These are phyloP conservation scores for Closterium sp. DNA, from an alignment of 139 green algal genomes.

Conservation along the genomic window DNA sequence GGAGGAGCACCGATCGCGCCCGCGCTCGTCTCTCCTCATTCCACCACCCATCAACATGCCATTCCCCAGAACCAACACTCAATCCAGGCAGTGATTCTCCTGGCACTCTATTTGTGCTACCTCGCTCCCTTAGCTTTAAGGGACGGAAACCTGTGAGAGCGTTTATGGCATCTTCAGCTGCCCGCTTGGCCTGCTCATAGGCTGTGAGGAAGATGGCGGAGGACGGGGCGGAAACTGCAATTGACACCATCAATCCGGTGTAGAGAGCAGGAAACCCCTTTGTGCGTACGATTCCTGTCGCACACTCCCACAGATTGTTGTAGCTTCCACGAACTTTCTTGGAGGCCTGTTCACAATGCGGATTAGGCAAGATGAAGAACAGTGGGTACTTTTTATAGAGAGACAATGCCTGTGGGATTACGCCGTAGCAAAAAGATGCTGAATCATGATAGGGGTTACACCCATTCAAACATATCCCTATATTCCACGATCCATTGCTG, in stretches of 20 bases:
- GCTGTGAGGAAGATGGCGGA: slow-evolving; percentile 54
- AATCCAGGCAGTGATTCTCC: not conserved
- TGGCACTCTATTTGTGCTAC: not conserved
- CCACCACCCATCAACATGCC: not conserved
- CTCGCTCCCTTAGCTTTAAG: not conserved
- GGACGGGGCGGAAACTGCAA: slow-evolving; percentile 49
- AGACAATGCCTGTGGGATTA: too few species aligned
- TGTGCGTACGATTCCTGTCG: slow-evolving; percentile 28
- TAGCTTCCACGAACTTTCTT: slow-evolving; percentile 36
- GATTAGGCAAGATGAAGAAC: not conserved
- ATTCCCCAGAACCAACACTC: not conserved
- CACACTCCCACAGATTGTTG: slow-evolving; percentile 45
- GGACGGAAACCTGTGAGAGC: not conserved
- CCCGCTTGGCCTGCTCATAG: slow-evolving; percentile 51
- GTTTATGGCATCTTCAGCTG: slow-evolving; percentile 5
- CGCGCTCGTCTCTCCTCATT: not conserved
- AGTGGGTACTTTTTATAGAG: not conserved
- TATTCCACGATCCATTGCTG: not conserved
- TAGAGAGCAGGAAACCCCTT: slow-evolving; percentile 33
- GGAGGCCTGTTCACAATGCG: slow-evolving; percentile 10
- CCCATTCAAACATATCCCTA: not conserved
- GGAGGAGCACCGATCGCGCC: not conserved
- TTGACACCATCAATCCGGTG: slow-evolving; percentile 26
- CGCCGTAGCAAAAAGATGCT: too few species aligned
- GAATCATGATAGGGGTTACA: not conserved